These are phyloP conservation scores for Cadophora gregata DNA, from an alignment of 2,329 filamentous ascomycete species.

Conservation along the genomic window DNA sequence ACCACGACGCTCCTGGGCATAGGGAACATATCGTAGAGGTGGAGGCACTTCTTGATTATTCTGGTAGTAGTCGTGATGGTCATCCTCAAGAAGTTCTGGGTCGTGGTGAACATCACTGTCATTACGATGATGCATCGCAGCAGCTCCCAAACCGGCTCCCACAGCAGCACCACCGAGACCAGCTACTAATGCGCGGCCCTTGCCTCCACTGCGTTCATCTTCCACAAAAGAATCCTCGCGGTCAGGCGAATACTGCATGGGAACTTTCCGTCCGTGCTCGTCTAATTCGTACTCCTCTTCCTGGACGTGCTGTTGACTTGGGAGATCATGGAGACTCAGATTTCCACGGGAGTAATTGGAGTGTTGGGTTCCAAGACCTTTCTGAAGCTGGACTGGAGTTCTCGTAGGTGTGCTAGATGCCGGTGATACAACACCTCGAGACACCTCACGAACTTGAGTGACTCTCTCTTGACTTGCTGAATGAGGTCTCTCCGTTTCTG, in stretches of 20 bases:
- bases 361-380: slow-evolving; percentile 71
- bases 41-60: slow-evolving; percentile 64
- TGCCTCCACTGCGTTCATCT: slow-evolving; percentile 43
- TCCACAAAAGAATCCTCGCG: slow-evolving; percentile 37
- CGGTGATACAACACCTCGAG: slow-evolving; percentile 64
- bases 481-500: slow-evolving; percentile 74
- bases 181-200: slow-evolving; percentile 37
- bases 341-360: slow-evolving; percentile 52
- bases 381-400: slow-evolving; percentile 60
- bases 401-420: slow-evolving; percentile 67
- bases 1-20: slow-evolving; percentile 71
- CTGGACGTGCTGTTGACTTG: slow-evolving; percentile 52
- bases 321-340: slow-evolving; percentile 51
- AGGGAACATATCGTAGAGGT: slow-evolving; percentile 69
- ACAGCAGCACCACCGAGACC: slow-evolving; percentile 41
- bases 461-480: slow-evolving; percentile 66
- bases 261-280: slow-evolving; percentile 44
- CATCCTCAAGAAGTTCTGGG: slow-evolving; percentile 37
- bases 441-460: slow-evolving; percentile 67
- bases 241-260: slow-evolving; percentile 37
- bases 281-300: slow-evolving; percentile 44
- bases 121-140: slow-evolving; percentile 44
- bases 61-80: slow-evolving; percentile 50
- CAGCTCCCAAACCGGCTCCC: slow-evolving; percentile 48
- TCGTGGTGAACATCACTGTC: slow-evolving; percentile 40